These are phyloP conservation scores for Phytomonas sp. DNA, from an alignment of 208 protist genomes.

Conservation along the genomic window DNA sequence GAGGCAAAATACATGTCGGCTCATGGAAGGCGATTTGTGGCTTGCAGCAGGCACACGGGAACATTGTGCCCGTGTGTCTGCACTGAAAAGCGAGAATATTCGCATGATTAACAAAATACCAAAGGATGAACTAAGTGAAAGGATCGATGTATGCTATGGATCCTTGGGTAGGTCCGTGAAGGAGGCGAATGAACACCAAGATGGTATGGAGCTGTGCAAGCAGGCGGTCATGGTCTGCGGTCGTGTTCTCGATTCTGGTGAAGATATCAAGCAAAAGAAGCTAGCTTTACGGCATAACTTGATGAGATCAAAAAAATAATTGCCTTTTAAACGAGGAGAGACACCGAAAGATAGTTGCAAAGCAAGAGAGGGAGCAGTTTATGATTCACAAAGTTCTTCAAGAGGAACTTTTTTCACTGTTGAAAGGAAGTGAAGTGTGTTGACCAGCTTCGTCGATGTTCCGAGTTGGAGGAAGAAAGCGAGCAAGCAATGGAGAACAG, in stretches of 20 bases:
- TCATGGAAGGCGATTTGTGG: no score
- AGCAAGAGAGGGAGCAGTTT: background rate
- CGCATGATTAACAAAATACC: background rate
- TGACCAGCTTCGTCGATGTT: background rate
- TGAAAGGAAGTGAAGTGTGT: background rate
- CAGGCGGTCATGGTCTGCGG: background rate
- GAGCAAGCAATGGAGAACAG: background rate
- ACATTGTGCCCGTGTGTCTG: no score
- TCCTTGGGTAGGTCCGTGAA: background rate
- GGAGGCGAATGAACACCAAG: background rate
- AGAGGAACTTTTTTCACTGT: no score
- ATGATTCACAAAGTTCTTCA: background rate
- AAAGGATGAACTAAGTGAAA: background rate
- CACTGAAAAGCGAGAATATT: background rate
- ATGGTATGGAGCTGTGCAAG: background rate
- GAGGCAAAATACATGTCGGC: background rate
- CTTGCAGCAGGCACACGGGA: no score
- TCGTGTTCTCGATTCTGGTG: background rate
- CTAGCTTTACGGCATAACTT: background rate
- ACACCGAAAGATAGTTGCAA: background rate
- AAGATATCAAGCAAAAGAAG: background rate
- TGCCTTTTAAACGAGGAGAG: background rate
- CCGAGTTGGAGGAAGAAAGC: background rate
- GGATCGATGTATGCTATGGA: background rate
- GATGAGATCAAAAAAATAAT: background rate